These are phyloP conservation scores for Colletotrichum tropicale DNA, from an alignment of 2,329 filamentous ascomycete species.

Conservation along the genomic window DNA sequence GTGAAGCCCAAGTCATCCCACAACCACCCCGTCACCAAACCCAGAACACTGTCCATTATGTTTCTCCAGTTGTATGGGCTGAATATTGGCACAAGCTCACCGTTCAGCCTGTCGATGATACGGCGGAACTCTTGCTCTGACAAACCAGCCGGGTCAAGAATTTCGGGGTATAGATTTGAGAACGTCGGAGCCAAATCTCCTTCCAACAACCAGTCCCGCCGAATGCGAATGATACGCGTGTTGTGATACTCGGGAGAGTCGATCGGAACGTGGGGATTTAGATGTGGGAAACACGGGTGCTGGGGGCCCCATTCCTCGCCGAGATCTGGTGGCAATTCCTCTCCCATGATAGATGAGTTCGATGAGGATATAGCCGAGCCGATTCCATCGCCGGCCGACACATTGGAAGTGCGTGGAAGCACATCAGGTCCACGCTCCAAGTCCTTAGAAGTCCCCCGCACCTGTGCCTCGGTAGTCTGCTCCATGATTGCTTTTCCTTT, in stretches of 20 bases:
- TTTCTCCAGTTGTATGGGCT: conserved; percentile 79
- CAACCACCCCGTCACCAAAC: conserved; percentile 86
- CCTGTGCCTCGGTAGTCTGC: conserved; percentile 36
- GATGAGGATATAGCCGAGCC: conserved; percentile 61
- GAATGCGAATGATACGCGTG: conserved; percentile 90
- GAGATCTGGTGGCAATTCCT: conserved; percentile 68
- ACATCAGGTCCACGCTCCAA: conserved; percentile 59
- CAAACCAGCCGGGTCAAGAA: conserved; percentile 83
- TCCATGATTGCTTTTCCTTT: conserved; percentile 56
- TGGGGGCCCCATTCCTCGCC: conserved; percentile 89
- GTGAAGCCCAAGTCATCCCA: conserved; percentile 91
- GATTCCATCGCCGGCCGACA: conserved; percentile 55
- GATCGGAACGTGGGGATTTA: conserved; percentile 87
- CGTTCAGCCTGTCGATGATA: conserved; percentile 82
- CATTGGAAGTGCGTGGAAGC: conserved; percentile 47
- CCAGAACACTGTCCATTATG: conserved; percentile 78
- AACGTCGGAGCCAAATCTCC: conserved; percentile 93
- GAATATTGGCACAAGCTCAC: conserved; percentile 77
- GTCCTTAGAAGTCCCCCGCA: conserved; percentile 51
- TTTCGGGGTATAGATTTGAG: conserved; percentile 94
- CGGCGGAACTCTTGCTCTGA: conserved; percentile 85
- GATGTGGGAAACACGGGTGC: conserved; percentile 92
- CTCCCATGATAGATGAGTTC: conserved; percentile 66
- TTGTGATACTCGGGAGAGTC: conserved; percentile 74
- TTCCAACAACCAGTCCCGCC: conserved; percentile 86